Evolutionary conservation across 306 rosid genomes (phyloP), one percentile per base, ranked within the genome.

Genomic region (Cicer arietinum): DNA sequence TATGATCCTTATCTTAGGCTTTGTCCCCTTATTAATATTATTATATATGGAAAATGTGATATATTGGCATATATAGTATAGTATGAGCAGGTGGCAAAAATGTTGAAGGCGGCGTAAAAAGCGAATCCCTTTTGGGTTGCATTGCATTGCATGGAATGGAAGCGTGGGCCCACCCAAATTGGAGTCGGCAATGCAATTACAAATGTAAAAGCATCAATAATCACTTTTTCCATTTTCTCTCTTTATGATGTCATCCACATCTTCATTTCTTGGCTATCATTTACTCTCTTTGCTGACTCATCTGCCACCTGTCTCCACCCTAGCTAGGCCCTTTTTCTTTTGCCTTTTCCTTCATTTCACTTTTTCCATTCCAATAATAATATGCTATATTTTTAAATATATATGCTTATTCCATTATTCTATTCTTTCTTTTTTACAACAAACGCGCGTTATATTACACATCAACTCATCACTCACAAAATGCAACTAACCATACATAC

Each of bases 301-400:
- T 43, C 53, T 18, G 85, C 85, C 92, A 86, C 70, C 83, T 88
- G 90, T 86, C 84, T 67, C 70, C 74, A 71, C 88, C 88, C 88
- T 69, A 22, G 41, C 60, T 7, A 8, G 4, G 8, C 39, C 10
- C 74, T 71, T 60, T 60, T 35, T 7, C 67, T 60, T 60, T 60
- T 13, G 7, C 44, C 45, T 60, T 44, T 77, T 25, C 22, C 5
- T 63, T n/a, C 39, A 8, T 63, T 58, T 41, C 48, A 17, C 40
- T 71, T n/a, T 30, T 60, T 35, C 46, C 47, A 70, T 52, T 70
- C 66, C 10, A 60, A 52, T 52, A 7, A 11, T 58, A 48, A 13
- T 48, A 48, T 48, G 16, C 59, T 52, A 16, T 52, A 6, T 16
- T 16, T 7, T 14, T 2, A 30, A 30, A 51, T n/a, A 51, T 51